Evolutionary conservation across 1,284 basidiomycete genomes (phyloP).

Genomic region (Rhodotorula sp.): DNA sequence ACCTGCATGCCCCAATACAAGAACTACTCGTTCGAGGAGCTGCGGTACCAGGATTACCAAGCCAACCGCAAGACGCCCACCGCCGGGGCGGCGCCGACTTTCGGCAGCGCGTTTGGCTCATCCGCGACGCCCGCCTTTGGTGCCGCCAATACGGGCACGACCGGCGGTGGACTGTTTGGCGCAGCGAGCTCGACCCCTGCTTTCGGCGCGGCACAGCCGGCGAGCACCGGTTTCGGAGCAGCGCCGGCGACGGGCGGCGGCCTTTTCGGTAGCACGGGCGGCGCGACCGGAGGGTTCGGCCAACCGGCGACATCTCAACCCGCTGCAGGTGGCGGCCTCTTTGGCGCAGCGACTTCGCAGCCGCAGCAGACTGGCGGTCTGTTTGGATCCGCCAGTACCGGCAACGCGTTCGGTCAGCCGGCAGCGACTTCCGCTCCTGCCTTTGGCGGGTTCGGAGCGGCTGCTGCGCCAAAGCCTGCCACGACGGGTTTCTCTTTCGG

Average conservation of each 20-base stretch:
- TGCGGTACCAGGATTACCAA: constrained; percentile 56
- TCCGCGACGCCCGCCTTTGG: constrained; percentile 46
- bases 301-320: constrained; percentile 43
- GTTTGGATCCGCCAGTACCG: constrained; percentile 21
- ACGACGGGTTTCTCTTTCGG: constrained; percentile 40
- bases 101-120: constrained; percentile 46
- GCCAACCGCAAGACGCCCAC: constrained; percentile 59
- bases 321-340: constrained; percentile 22
- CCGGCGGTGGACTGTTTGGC: constrained; percentile 53
- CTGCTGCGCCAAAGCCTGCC: constrained; percentile 43
- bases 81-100: constrained; percentile 57
- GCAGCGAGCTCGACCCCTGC: constrained; percentile 45
- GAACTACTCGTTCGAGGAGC: constrained; percentile 46
- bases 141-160: constrained; percentile 40
- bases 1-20: constrained; percentile 38
- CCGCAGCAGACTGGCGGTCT: constrained; percentile 30
- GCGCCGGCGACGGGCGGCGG: constrained; percentile 46
- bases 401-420: constrained; percentile 41
- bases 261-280: constrained; percentile 48
- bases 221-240: constrained; percentile 47
- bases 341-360: constrained; percentile 20
- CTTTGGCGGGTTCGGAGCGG: constrained; percentile 28
- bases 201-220: constrained; percentile 46
- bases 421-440: constrained; percentile 25
- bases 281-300: constrained; percentile 50